These are phyloP conservation scores for Xanthoceras sorbifolium DNA, from an alignment of 345 rosid genomes.

Conservation along the genomic window DNA sequence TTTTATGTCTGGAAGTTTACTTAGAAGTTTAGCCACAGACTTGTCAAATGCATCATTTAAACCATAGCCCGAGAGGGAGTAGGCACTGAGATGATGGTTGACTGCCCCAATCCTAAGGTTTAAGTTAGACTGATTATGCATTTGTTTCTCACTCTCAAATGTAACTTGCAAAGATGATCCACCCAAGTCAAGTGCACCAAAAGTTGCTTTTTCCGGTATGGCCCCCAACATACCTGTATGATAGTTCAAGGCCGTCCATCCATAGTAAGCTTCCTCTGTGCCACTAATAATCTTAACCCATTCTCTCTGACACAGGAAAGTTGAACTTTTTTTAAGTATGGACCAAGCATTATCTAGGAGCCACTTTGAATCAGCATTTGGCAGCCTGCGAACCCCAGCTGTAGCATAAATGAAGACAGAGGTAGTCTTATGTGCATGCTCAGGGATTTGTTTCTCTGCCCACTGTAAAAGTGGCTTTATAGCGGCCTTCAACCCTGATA, in stretches of 20 bases:
- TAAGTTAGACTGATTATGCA: constrained; percentile 59
- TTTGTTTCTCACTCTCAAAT: constrained; percentile 69
- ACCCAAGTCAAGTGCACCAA: constrained; percentile 97
- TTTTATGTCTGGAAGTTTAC: constrained; percentile 43
- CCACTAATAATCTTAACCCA: constrained; percentile 91
- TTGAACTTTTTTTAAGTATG: constrained; percentile 63
- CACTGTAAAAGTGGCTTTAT: constrained; percentile 82
- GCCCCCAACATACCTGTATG: constrained; percentile 66
- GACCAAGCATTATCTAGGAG: constrained; percentile 84
- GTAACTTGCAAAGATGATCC: constrained; percentile 99
- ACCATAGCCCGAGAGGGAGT: constrained; percentile 96
- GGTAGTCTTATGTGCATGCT: constrained; percentile 73
- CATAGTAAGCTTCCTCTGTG: constrained; percentile 92
- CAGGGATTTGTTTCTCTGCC: constrained; percentile 93
- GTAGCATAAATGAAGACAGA: constrained; percentile 92
- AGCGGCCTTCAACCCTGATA: constrained; percentile 74
- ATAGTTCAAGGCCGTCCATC: constrained; percentile 96
- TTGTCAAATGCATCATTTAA: constrained; percentile 97
- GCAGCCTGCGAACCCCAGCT: constrained; percentile 94
- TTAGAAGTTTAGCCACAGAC: constrained; percentile 69
- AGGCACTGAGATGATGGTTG: constrained; percentile 86
- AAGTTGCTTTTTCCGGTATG: constrained; percentile 68
- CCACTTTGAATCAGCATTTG: constrained; percentile 80
- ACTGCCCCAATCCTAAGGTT: constrained; percentile 78
- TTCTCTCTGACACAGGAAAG: constrained; percentile 69